Evolutionary conservation across 164 flowering plant species (phyloP), one percentile per base, ranked within the genome.

Genomic region (Vitis rotundifolia): DNA sequence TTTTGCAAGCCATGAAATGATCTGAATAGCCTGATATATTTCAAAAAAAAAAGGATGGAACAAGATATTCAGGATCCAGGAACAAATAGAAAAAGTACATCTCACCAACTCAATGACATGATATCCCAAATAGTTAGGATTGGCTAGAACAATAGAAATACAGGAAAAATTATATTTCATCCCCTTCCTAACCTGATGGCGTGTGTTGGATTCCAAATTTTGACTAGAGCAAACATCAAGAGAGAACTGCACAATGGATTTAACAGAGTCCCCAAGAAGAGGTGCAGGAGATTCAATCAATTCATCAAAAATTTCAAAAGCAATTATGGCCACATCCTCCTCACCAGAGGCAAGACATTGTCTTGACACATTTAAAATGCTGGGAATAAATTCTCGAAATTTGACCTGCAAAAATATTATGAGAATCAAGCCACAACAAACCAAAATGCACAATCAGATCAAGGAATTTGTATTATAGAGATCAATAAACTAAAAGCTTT

Each of bases 221-320:
- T 85, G 85, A 79, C 85, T 88, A 49, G 97, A 91, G 80, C 91
- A 86, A 83, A 94, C 99, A 78, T 94, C 99, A 84, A 94, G 98
- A 74, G 99, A 91, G 77, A 94, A 94, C 63, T 94, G 95, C 60
- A 94, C 95, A 65, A 94, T 94, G 63, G 97, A 85, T 83, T 80
- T 87, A 19, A 94, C 91, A 67, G 95, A 91, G 37, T 92, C 97
- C 67, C 98, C 98, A 73, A 92, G 97, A 77, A 94, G 91, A 64
- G 97, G 97, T 31, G 97, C 97, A 58, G 98, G 97, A 75, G 98
- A 94, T 76, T 94, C 98, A 75, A 94, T 91, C 50, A 92, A 82
- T 82, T 94, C 99, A 82, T 94, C 99, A 86, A 94, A 94, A 51
- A 94, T 92, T 81, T 94, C 99, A 78, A 94, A 94, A 58, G 99